Base-by-base conservation (phyloP, 192 early-diverging fungal species). In the Chytriomyces confervae region DNA sequence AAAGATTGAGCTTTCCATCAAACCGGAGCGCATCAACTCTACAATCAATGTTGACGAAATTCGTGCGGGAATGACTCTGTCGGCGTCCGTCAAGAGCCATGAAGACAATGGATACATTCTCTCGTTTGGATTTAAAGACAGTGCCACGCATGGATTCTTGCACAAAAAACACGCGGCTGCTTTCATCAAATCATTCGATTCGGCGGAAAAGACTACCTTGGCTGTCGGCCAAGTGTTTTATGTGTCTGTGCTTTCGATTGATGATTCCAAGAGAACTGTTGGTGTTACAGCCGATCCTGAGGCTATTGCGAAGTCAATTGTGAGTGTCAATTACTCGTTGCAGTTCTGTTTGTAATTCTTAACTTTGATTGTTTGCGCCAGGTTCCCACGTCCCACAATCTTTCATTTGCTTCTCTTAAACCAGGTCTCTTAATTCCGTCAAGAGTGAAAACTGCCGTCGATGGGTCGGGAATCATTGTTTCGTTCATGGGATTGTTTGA, bases 21-120 rank as follows among this genome's bases (percentile, higher is more conserved):
- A 91, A 81, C 95, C 96, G n/a, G 84, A 89, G 49, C 82, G 89
- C 61, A 89, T 95, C 63, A 98, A 98, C 82, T 82, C 81, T 11
- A 87, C 10, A 16, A 10, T 90, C 80, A 83, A 84, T 44, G 68
- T 80, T 0, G 81, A 84, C 0, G 95, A 95, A 66, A 69, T 97
- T 53, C 82, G 88, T 46, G 83, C 89, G 49, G 96, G 95, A 48
- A 85, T 92, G 84, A 27, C 7, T 16, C 46, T 74, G 29, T 29
- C 46, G 5, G 72, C 72, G 5, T 77, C 72, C 47, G 89, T 98
- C 23, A 81, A 90, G 69, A 94, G 93, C 77, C 87, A 94, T 3
- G 96, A 98, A 83, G 97, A 98, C 84, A 95, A 95, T 77, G 97
- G 97, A 29, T 97, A 95, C 72, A 86, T 97, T 51, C 77, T 98